These are phyloP conservation scores for Tuber indicum DNA, from an alignment of 495 filamentous ascomycete species.

Conservation along the genomic window DNA sequence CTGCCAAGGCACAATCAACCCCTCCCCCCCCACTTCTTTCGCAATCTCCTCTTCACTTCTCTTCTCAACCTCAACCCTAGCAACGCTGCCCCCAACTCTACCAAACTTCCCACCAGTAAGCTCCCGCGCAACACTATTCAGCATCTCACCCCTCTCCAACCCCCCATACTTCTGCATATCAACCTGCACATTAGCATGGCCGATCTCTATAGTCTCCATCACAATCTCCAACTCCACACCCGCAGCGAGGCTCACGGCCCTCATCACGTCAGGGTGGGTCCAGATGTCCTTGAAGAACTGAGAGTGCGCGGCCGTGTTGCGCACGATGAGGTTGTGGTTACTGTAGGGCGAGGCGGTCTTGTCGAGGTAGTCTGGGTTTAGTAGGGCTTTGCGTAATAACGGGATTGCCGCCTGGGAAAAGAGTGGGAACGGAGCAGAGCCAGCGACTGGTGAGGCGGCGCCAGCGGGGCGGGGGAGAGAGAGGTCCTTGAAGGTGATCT, in stretches of 20 bases:
- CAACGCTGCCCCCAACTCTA: slow-evolving; percentile 10
- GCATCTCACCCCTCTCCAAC: slow-evolving; percentile 27
- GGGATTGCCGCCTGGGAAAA: slow-evolving; percentile 17
- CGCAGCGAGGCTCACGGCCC: slow-evolving; percentile 36
- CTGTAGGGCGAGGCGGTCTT: slow-evolving; percentile 15
- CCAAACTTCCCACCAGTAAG: slow-evolving; percentile 27
- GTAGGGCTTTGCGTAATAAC: slow-evolving; percentile 18
- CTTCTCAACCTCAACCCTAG: not conserved
- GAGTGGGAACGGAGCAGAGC: slow-evolving; percentile 14
- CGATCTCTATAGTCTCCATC: slow-evolving; percentile 43
- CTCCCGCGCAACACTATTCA: slow-evolving; percentile 32
- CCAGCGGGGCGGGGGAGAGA: slow-evolving; percentile 6
- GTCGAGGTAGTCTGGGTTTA: slow-evolving; percentile 17
- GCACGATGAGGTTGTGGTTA: slow-evolving; percentile 40
- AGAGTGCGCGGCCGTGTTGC: slow-evolving; percentile 40
- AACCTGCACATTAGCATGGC: slow-evolving; percentile 44
- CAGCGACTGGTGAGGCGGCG: slow-evolving; percentile 18
- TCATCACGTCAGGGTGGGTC: slow-evolving; percentile 41
- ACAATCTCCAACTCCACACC: slow-evolving; percentile 40
- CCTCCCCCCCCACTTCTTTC: slow-evolving; percentile 8
- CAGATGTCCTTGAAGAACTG: slow-evolving; percentile 42
- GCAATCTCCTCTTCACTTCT: slow-evolving; percentile 20
- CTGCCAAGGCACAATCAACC: slow-evolving; percentile 43
- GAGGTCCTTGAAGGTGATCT: slow-evolving; percentile 19
- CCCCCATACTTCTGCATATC: slow-evolving; percentile 24